These are phyloP conservation scores for Wickerhamiella vanderwaltii DNA, from an alignment of 805 yeast genomes.

Conservation along the genomic window DNA sequence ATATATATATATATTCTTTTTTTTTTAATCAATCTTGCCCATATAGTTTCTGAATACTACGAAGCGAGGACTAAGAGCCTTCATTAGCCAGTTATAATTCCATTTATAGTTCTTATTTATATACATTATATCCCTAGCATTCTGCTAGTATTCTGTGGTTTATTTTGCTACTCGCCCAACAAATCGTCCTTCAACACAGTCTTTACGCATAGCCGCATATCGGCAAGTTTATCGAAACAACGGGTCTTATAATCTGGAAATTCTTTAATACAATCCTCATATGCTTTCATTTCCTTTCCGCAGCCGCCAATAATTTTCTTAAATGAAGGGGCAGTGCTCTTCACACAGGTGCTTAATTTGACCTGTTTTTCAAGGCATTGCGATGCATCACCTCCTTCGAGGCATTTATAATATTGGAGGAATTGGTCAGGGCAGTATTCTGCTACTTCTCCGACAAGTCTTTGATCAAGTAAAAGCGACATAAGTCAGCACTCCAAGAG, in stretches of 20 bases:
- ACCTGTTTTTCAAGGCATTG: constrained; percentile 45
- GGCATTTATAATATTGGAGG: constrained; percentile 60
- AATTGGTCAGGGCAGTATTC: constrained; percentile 63
- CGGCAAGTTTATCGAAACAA: constrained; percentile 43
- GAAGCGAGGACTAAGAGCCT: too few species aligned
- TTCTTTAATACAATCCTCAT: constrained; percentile 50
- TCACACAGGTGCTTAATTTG: constrained; percentile 51
- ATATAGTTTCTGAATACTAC: too few species aligned
- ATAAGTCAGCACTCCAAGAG: constrained; percentile 19
- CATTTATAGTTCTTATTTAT: too few species aligned
- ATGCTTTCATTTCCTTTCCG: constrained; percentile 42
- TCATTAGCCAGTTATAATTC: too few species aligned
- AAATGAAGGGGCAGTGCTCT: constrained; percentile 54
- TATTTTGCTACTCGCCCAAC: too few species aligned
- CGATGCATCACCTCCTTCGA: constrained; percentile 41
- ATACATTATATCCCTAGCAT: too few species aligned
- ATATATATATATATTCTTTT: too few species aligned
- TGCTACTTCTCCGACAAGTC: constrained; percentile 67
- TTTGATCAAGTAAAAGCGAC: constrained; percentile 50
- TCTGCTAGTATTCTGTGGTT: too few species aligned
- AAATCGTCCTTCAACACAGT: constrained; percentile 11
- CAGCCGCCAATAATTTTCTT: constrained; percentile 56
- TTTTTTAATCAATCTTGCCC: too few species aligned
- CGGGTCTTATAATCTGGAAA: constrained; percentile 35
- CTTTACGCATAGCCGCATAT: constrained; percentile 55